Conservation (phyloP, 2,329 filamentous ascomycete genomes). For the Arthrobotrys entomopaga region DNA sequence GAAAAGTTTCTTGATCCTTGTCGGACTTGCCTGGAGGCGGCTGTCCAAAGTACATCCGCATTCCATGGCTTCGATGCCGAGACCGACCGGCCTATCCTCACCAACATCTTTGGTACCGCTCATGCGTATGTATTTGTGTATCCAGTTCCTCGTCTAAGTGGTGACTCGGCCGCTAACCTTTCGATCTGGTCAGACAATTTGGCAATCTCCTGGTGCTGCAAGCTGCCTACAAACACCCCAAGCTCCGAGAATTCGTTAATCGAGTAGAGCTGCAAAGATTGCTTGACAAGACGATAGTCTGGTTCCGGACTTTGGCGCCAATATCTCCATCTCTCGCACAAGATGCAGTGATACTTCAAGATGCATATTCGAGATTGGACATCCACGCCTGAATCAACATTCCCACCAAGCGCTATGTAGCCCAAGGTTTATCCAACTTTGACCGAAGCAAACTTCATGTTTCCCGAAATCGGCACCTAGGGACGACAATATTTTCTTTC, state of each 20-base stretch:
- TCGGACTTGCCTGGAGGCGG: slow-evolving; percentile 72
- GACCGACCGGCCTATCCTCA: slow-evolving; percentile 78
- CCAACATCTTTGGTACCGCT: slow-evolving; percentile 94
- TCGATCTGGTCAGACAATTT: slow-evolving; percentile 76
- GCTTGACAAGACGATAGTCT: slow-evolving; percentile 77
- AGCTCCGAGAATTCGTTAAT: slow-evolving; percentile 70
- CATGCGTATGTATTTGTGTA: slow-evolving; percentile 74
- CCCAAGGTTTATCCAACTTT: background rate
- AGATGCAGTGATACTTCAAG: slow-evolving; percentile 78
- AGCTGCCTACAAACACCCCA: slow-evolving; percentile 77
- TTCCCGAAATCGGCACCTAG: background rate
- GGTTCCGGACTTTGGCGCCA: slow-evolving; percentile 75
- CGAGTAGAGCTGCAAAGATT: slow-evolving; percentile 69
- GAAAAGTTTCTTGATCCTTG: slow-evolving; percentile 56
- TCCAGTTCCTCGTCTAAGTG: background rate
- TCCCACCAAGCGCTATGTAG: background rate
- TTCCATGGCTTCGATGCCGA: slow-evolving; percentile 75
- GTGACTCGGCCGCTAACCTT: slow-evolving; percentile 57
- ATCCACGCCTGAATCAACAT: background rate
- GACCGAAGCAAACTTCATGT: background rate
- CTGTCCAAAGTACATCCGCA: slow-evolving; percentile 84
- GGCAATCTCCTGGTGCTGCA: slow-evolving; percentile 92
- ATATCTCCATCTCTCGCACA: slow-evolving; percentile 78
- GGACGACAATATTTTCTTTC: background rate
- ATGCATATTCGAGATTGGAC: slow-evolving; percentile 58